Base-by-base conservation (phyloP, 495 filamentous ascomycete species). In the Cetradonia linearis region DNA sequence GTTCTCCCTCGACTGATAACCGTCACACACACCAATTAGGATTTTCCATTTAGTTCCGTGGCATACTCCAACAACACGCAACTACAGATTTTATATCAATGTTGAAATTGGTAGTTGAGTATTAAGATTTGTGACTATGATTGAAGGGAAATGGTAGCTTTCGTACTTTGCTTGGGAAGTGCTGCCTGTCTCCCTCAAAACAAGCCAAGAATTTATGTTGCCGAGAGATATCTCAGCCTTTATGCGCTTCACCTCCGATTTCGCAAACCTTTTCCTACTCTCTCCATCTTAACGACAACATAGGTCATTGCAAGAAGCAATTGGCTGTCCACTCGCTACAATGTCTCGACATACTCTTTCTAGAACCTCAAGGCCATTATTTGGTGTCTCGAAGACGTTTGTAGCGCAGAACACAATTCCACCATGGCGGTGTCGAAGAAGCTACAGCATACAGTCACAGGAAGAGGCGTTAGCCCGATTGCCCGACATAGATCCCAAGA, bases 401-500 rank as follows among this genome's bases (percentile, higher is more conserved):
- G 44, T 23, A 50, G n/a, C 34, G 20, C 38, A 28, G 34, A 34
- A 62, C 28, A 50, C 68, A 52, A 56, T 59, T 48, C 66, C 50
- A 58, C 70, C 4, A 55, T 67, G 58, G 44, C 60, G 70, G 70
- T 74, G 67, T 69, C 68, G 69, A 67, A 75, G 78, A 59, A 71
- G 63, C 53, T 88, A 87, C 71, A 86, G 82, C 75, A 78, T 81
- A 62, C 74, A 79, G 54, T 72, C 81, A 34, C 68, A 73, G 55
- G 72, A 77, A n/a, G 78, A 77, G 3, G 77, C 77, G 6, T 70
- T 77, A 31, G 71, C 78, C 36, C 75, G 78, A 65, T 73, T 83
- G 37, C 72, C 78, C 44, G 83, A 80, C 55, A 79, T 96, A 56
- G 88, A 96, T 71, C 75, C 86, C 13, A 77, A 82, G n/a, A 85